Evolutionary conservation across 352 stramenopile genomes (phyloP).

Genomic region (Phytophthora aleatoria): DNA sequence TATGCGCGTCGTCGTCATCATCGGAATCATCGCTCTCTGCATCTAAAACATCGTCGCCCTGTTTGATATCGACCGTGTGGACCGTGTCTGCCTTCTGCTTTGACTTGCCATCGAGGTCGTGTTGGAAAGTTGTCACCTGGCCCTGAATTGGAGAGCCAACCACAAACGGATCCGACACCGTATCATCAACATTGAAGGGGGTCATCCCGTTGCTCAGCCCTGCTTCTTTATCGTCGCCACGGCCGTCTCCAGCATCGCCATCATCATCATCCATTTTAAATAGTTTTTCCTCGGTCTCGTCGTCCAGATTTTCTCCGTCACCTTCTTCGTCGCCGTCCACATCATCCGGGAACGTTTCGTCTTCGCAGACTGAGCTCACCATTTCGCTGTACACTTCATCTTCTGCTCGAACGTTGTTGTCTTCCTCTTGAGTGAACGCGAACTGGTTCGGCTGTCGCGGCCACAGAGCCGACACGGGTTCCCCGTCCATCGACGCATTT

Average conservation of each 20-base stretch:
- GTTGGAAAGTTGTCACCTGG: constrained; percentile 34
- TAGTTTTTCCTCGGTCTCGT: constrained; percentile 48
- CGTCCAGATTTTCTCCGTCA: constrained; percentile 27
- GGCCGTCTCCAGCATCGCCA: constrained; percentile 14
- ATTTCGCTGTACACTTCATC: constrained; percentile 87
- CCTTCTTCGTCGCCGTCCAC: constrained; percentile 36
- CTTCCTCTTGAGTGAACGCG: constrained; percentile 85
- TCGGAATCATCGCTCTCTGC: constrained; percentile 40
- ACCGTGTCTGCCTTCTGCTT: constrained; percentile 32
- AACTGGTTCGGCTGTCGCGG: constrained; percentile 83
- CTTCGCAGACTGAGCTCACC: constrained; percentile 64
- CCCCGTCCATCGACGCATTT: constrained; percentile 66
- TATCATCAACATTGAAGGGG: constrained; percentile 16
- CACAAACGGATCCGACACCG: constrained; percentile 16
- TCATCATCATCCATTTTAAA: constrained; percentile 64
- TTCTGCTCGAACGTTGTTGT: constrained; percentile 55
- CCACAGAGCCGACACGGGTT: constrained; percentile 78
- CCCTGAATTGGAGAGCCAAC: constrained; percentile 26
- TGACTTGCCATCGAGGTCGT: constrained; percentile 32
- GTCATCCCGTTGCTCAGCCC: constrained; percentile 22
- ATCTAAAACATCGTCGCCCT: constrained; percentile 24
- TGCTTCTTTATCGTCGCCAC: constrained; percentile 17
- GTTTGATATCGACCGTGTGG: constrained; percentile 45
- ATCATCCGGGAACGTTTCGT: constrained; percentile 60
- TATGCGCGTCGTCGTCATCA: constrained; percentile 45